These are phyloP conservation scores for Raffaelea deltoideospora DNA, from an alignment of 2,329 filamentous ascomycete genomes.

Conservation along the genomic window DNA sequence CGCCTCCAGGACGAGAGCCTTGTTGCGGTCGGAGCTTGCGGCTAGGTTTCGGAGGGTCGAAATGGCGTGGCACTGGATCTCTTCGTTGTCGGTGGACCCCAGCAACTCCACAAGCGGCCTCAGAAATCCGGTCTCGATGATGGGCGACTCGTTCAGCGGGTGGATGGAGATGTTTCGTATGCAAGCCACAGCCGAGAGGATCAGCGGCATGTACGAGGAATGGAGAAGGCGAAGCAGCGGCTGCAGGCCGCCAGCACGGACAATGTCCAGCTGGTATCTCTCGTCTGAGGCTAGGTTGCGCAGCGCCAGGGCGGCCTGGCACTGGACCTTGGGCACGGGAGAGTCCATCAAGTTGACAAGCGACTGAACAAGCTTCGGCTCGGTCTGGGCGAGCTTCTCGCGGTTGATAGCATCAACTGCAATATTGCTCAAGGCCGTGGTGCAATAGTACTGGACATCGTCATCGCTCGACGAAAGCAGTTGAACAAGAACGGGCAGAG, in stretches of 20 bases:
- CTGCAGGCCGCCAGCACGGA: conserved; percentile 70
- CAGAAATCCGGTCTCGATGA: conserved; percentile 93
- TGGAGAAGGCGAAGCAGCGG: conserved; percentile 81
- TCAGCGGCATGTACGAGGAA: conserved; percentile 88
- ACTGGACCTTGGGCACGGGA: conserved; percentile 92
- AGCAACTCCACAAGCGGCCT: conserved; percentile 87
- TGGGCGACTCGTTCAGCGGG: conserved; percentile 91
- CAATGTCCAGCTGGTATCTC: conserved; percentile 96
- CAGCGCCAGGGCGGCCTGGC: conserved; percentile 85
- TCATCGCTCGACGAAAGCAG: conserved; percentile 85
- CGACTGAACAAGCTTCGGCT: conserved; percentile 82
- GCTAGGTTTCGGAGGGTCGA: conserved; percentile 91
- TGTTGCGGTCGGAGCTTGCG: conserved; percentile 94
- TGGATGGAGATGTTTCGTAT: conserved; percentile 99
- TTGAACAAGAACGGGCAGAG: conserved; percentile 94
- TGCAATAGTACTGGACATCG: conserved; percentile 99
- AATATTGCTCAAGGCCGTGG: conserved; percentile 95
- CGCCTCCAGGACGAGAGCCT: conserved; percentile 90
- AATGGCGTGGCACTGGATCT: conserved; percentile 97
- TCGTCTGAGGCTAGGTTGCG: conserved; percentile 95
- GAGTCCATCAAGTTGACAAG: conserved; percentile 96
- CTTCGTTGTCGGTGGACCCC: conserved; percentile 91
- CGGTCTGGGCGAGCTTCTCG: conserved; percentile 78
- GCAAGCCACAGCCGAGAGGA: conserved; percentile 91
- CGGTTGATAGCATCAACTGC: conserved; percentile 86